Base-by-base conservation (phyloP, 305 asterid species). In the Solanum hybrid region DNA sequence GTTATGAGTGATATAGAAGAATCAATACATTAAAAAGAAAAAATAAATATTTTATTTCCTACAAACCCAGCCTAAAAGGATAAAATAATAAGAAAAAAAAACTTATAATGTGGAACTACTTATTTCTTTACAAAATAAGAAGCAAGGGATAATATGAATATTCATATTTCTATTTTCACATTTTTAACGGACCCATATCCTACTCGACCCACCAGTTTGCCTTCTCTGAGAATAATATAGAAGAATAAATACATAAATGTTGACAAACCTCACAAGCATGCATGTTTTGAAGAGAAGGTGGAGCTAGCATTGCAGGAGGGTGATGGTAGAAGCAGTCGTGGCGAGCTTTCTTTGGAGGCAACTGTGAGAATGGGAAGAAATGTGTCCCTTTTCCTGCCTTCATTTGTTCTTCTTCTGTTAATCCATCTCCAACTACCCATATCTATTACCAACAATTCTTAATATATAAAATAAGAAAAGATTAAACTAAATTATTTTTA, bases 281-380 rank as follows among this genome's bases (percentile, higher is more conserved):
- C 40, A 96, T 87, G 79, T 96, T 96, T 31, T 93, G 92, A 46
- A 96, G 93, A 35, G 94, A 90, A 2, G 88, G 75, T 3, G 99
- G 99, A 87, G 94, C 96, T 77, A 92, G 42, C 98, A 97, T 93
- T 26, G 98, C 94, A 6, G 99, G 98, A 24, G 98, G 94, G 90
- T 92, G 89, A 35, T 81, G 87, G 91, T 96, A 95, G 85, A 90
- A 89, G 90, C 91, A 93, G 85, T 96, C 96, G 0, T 86, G 88
- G 6, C 97, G 94, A 5, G 86, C 89, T 92, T 92, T 94, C 91
- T 94, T 94, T 1, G 96, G 97, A 56, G 99, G 98, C 90, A 95
- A 93, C 29, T 91, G 94, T 3, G 98, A 93, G 92, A 91, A 94
- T 22, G 98, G 98, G 73, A 95, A 92, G 91, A 96, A 95, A 13